phyloP scores from a whole-genome alignment of 2,329 filamentous ascomycete species.

The Aspergillus texensis region DNA sequence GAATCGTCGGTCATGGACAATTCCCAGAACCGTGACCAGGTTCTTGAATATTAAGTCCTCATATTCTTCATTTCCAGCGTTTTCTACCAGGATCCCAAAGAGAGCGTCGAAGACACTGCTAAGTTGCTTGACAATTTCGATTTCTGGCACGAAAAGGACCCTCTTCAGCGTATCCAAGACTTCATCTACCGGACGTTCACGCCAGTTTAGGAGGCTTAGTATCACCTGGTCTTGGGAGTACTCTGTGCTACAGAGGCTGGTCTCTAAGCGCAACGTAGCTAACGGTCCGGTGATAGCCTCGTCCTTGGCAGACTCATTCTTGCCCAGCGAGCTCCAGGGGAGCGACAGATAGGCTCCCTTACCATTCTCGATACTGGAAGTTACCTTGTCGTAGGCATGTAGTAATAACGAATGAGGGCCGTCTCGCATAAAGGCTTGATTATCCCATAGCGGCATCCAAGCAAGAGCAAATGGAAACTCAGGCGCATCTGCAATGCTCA shows the following conservation, averaged over 20 bases:
- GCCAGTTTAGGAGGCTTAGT: constrained; percentile 84
- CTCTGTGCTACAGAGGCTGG: constrained; percentile 89
- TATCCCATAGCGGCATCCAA: constrained; percentile 92
- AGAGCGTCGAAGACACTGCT: constrained; percentile 87
- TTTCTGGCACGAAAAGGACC: constrained; percentile 91
- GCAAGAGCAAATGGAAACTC: constrained; percentile 87
- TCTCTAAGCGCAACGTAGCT: constrained; percentile 76
- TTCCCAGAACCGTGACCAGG: constrained; percentile 84
- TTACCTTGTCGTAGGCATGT: constrained; percentile 91
- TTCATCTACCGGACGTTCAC: constrained; percentile 70
- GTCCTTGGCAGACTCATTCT: constrained; percentile 70
- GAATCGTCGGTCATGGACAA: constrained; percentile 92
- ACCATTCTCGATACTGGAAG: constrained; percentile 69
- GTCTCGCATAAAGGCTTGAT: constrained; percentile 85
- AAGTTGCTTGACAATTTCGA: constrained; percentile 94
- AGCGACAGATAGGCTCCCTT: constrained; percentile 85
- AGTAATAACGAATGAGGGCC: constrained; percentile 78
- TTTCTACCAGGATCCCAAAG: constrained; percentile 87
- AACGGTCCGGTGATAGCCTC: constrained; percentile 74
- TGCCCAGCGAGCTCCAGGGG: constrained; percentile 73
- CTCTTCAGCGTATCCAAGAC: constrained; percentile 75
- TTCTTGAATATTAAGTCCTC: constrained; percentile 92
- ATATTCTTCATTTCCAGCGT: constrained; percentile 87
- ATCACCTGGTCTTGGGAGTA: constrained; percentile 92
- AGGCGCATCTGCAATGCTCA: constrained; percentile 85